Percentiles rank a stretch among this genome's conserved stretches.
Evolutionary conservation across 306 rosid species (phyloP).

Genomic region (Trifolium fragiferum): DNA sequence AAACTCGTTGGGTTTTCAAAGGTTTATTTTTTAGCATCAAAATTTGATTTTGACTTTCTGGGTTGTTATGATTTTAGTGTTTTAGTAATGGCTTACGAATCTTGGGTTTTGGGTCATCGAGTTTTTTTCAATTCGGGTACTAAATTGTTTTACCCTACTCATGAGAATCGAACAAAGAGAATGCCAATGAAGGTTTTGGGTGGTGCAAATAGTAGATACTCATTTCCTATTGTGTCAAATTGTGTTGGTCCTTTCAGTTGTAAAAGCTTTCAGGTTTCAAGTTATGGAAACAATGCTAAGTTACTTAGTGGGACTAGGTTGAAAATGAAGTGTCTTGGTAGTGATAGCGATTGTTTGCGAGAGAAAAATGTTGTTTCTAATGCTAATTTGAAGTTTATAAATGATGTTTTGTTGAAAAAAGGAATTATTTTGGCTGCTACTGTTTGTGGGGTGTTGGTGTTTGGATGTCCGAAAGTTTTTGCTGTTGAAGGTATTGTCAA

Average conservation of each 20-base stretch:
- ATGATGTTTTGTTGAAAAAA: conserved; percentile 53
- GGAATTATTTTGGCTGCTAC: conserved; percentile 73
- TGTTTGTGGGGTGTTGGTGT: conserved; percentile 67
- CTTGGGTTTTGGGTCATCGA: conserved; percentile 45
- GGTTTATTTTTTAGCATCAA: neutral
- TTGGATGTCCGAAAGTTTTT: conserved; percentile 66
- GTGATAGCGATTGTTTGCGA: conserved; percentile 42
- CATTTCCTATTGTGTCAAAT: conserved; percentile 46
- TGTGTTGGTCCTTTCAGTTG: conserved; percentile 39
- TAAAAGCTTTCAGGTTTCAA: conserved; percentile 34
- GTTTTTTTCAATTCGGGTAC: conserved; percentile 39
- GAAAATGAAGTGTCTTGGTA: conserved; percentile 50
- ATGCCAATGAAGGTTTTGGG: conserved; percentile 43
- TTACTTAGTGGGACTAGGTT: conserved; percentile 47
- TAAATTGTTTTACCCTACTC: conserved; percentile 33
- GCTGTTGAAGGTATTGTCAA: conserved; percentile 71
- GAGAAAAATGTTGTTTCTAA: conserved; percentile 44
- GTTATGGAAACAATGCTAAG: conserved; percentile 24
- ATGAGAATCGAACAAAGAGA: conserved; percentile 37
- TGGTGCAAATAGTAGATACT: conserved; percentile 33
- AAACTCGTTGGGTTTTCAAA: neutral
- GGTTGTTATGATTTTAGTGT: conserved; percentile 40
- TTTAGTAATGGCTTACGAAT: conserved; percentile 49
- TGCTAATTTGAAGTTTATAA: conserved; percentile 46
- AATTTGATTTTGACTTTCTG: conserved; percentile 42